A percentile compares a stretch with the other conserved stretches of the same genome.
Evolutionary conservation across 2,329 filamentous ascomycete genomes (phyloP).

Genomic region (Aureobasidium musti): DNA sequence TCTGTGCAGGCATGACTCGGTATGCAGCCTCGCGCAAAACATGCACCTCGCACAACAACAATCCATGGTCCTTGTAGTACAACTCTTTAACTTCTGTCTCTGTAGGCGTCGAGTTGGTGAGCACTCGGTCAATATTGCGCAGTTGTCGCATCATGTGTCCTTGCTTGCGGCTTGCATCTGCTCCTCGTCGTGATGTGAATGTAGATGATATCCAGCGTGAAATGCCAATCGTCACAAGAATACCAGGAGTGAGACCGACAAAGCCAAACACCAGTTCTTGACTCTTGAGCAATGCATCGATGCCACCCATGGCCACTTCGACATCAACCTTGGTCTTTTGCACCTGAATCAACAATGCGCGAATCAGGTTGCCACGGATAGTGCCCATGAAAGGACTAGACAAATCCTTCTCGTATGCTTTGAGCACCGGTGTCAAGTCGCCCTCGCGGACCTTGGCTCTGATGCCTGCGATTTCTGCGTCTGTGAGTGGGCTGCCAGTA

Average conservation of each 20-base stretch:
- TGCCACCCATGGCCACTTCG: slow-evolving; percentile 92
- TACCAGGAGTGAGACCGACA: slow-evolving; percentile 85
- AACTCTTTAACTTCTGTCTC: slow-evolving; percentile 69
- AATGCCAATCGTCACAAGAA: slow-evolving; percentile 79
- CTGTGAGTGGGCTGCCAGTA: slow-evolving; percentile 54
- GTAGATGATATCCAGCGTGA: slow-evolving; percentile 69
- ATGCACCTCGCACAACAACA: slow-evolving; percentile 88
- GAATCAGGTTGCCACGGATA: slow-evolving; percentile 80
- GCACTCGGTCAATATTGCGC: slow-evolving; percentile 78
- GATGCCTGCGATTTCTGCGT: slow-evolving; percentile 72
- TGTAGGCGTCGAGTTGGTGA: slow-evolving; percentile 56
- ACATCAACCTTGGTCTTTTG: slow-evolving; percentile 99
- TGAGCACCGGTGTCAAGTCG: slow-evolving; percentile 87
- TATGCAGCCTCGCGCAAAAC: slow-evolving; percentile 70
- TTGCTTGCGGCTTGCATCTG: slow-evolving; percentile 64
- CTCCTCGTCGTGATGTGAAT: slow-evolving; percentile 70
- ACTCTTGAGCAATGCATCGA: slow-evolving; percentile 90
- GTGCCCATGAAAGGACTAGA: slow-evolving; percentile 79
- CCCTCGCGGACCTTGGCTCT: slow-evolving; percentile 81
- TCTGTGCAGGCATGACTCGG: slow-evolving; percentile 68
- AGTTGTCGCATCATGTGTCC: slow-evolving; percentile 74
- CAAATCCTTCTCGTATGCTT: slow-evolving; percentile 87
- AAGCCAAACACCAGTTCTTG: slow-evolving; percentile 99
- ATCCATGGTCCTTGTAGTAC: slow-evolving; percentile 87
- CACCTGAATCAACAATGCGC: slow-evolving; percentile 90